Conservation (phyloP, 2,329 filamentous ascomycete genomes). For the Colletotrichum kahawae region DNA sequence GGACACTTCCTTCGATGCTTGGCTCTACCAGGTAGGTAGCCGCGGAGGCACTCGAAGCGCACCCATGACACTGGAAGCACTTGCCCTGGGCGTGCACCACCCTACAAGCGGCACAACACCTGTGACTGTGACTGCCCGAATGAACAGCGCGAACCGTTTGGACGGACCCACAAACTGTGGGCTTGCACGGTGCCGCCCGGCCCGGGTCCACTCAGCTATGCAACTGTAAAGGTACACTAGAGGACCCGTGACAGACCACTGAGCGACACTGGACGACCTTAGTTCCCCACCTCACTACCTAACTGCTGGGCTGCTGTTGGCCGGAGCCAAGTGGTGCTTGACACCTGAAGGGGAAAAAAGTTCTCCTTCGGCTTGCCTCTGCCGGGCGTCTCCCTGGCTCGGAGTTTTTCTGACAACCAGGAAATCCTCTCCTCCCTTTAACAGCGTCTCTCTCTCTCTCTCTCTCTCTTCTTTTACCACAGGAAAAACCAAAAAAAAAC, state of each 20-base stretch:
- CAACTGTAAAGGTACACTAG: background rate
- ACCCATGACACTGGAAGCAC: background rate
- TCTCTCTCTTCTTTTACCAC: background rate
- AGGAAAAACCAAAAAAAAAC: background rate
- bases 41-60: background rate
- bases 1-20: background rate
- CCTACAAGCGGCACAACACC: too few relatives aligned
- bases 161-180: background rate
- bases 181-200: background rate
- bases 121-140: too few relatives aligned
- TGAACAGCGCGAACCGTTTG: background rate
- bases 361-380: background rate
- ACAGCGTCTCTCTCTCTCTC: background rate
- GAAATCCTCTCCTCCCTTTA: conserved; percentile 11
- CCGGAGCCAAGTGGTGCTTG: background rate
- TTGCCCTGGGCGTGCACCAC: background rate
- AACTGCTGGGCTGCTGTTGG: background rate
- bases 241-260: background rate
- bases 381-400: conserved; percentile 8
- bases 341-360: background rate
- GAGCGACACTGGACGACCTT: background rate
- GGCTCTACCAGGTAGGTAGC: background rate
- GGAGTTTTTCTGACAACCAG: conserved; percentile 12
- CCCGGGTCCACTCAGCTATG: background rate
- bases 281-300: background rate